These are phyloP conservation scores for Marasmius oreades DNA, from an alignment of 1,284 basidiomycete species.

Conservation along the genomic window DNA sequence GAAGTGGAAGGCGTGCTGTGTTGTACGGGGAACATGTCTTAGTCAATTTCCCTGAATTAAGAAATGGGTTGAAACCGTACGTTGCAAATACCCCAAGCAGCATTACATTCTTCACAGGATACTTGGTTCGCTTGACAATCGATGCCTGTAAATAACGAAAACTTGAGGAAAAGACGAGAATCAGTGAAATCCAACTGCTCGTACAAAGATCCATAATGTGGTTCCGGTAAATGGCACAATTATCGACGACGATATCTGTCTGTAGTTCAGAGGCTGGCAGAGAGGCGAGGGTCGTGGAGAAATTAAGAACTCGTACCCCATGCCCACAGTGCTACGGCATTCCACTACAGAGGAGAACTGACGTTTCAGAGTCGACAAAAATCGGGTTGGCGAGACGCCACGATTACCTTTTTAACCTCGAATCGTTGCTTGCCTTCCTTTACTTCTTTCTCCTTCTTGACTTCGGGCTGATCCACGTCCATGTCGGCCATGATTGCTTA, in stretches of 20 bases:
- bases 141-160: constrained; percentile 64
- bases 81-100: constrained; percentile 99
- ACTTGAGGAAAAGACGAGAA: background rate
- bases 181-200: constrained; percentile 22
- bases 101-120: constrained; percentile 96
- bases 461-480: constrained; percentile 71
- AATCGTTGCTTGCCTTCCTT: constrained; percentile 77
- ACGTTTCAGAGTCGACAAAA: constrained; percentile 6
- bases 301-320: constrained; percentile 66
- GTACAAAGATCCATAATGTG: constrained; percentile 98
- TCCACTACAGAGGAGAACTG: constrained; percentile 84
- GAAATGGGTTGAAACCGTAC: constrained; percentile 48
- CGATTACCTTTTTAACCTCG: constrained; percentile 89
- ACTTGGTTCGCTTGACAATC: constrained; percentile 99
- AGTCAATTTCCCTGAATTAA: background rate
- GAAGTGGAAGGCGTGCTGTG: constrained; percentile 98
- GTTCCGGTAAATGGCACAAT: constrained; percentile 94
- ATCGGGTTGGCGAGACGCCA: constrained; percentile 6
- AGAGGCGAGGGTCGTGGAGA: constrained; percentile 14
- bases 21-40: background rate
- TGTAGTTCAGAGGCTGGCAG: constrained; percentile 6
- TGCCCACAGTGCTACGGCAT: constrained; percentile 93
- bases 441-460: constrained; percentile 44
- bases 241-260: constrained; percentile 91
- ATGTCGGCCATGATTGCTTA: constrained; percentile 59